Evolutionary conservation across 768 basidiomycete genomes (phyloP), one percentile per base, ranked within the genome.

Genomic region (Xerocomellus dryophilus): DNA sequence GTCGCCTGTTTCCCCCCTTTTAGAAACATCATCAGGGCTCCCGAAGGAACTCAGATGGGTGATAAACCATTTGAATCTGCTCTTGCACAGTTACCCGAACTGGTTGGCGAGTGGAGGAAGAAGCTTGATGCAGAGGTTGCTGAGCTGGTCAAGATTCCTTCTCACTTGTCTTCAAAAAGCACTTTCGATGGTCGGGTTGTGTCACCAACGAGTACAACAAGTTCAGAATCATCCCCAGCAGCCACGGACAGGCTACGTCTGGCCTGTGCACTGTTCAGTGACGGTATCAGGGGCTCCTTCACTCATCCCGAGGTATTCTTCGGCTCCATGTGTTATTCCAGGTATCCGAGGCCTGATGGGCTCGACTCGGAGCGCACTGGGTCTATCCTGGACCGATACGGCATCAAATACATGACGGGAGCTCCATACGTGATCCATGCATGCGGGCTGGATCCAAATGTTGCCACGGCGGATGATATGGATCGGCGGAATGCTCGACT

Each of bases 401-500:
- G 20, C 34, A 46, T 58, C 29, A 2, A 14, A 5, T 46, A 50
- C 15, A 5, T 53, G 8, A 15, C 27, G 3, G 50, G 47, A 21
- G 53, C 45, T 6, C 41, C 43, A 9, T 32, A 49, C 11, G 48
- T 59, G 9, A 25, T 59, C 5, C 25, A 15, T 34, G 12, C 43
- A 3, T 56, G 54, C 18, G 58, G 50, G 2, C 15, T 59, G 25
- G 50, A 56, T 36, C 54, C 54, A 8, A 36, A 27, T 10, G 39
- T 51, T 10, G 57, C 59, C 10, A 60, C 53, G 3, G 31, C 6
- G 8, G 57, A 51, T 10, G 57, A 59, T 17, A 59, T 60, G 59
- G 57, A 59, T n/a, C 35, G 15, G 12, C 46, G 27, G 23, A 49
- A 58, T 35, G 50, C 40, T 38, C 53, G 53, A 27, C 11, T 60